These are phyloP conservation scores for Salix viminalis DNA, from an alignment of 345 rosid genomes.

Conservation along the genomic window DNA sequence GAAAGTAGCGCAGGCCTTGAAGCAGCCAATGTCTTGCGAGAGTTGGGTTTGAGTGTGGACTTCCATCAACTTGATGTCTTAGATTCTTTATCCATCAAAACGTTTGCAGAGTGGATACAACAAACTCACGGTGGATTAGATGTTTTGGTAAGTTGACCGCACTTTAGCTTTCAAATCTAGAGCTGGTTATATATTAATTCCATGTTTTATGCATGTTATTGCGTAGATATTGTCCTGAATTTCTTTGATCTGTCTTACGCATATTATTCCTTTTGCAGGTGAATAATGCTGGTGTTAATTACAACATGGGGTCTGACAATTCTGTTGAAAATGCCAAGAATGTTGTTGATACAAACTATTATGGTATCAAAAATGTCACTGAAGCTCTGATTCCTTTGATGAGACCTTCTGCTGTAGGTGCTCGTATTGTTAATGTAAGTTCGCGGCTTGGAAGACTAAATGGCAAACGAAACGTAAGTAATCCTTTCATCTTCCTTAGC, in stretches of 20 bases:
- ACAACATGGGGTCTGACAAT: conserved; percentile 66
- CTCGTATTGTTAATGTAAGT: conserved; percentile 82
- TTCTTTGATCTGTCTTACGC: conserved; percentile 12
- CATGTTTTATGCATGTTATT: neutral
- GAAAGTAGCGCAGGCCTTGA: conserved; percentile 70
- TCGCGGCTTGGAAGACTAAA: conserved; percentile 76
- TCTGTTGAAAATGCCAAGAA: conserved; percentile 61
- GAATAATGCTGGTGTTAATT: conserved; percentile 92
- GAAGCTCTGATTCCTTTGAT: conserved; percentile 81
- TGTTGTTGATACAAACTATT: conserved; percentile 69
- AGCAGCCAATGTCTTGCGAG: conserved; percentile 70
- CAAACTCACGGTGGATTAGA: conserved; percentile 63
- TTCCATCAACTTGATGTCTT: conserved; percentile 75
- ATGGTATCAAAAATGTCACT: conserved; percentile 72
- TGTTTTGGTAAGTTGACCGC: conserved; percentile 51
- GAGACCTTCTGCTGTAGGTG: conserved; percentile 66
- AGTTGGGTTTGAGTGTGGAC: conserved; percentile 75
- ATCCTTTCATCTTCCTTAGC: conserved; percentile 1
- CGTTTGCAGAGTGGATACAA: conserved; percentile 59
- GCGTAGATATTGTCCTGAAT: neutral
- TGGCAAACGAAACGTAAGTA: conserved; percentile 78
- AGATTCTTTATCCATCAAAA: conserved; percentile 48
- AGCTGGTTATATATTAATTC: neutral
- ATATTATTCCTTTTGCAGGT: conserved; percentile 42
- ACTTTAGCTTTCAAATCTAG: neutral